Base-by-base conservation (phyloP, 2,329 filamentous ascomycete genomes). In the Fusarium equiseti region DNA sequence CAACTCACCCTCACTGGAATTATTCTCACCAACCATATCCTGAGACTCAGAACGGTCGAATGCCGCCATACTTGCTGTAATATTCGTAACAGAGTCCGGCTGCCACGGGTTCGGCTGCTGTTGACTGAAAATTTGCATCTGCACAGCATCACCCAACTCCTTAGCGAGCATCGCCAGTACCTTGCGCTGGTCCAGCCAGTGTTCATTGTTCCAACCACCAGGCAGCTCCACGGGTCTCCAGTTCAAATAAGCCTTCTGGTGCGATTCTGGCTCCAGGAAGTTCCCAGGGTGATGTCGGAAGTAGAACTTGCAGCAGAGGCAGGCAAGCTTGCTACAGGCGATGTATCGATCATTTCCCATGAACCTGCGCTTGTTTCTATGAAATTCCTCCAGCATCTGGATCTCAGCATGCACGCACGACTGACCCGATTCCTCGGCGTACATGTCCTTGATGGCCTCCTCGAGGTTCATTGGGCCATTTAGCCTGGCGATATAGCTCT, bases 311-410 rank as follows among this genome's bases (percentile, higher is more conserved):
- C 85, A 88, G 53, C 82, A 84, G 61, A 84, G 83, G 58, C 85
- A 88, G 5, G 86, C 82, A 0, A 81, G 80, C 72, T 88, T 88
- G 71, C 85, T 88, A 62, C 82, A 85, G 5, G 81, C 85, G 15
- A 88, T 81, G 66, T 81, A 87, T 5, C 75, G 74, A 60, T 87
- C 84, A 7, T 75, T 57, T 3, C 75, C 77, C 5, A 78, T 76
- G 66, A 84, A 87, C 0, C 18, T 26, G 3, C 81, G 70, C 0
- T 68, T 38, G 0, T 70, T 70, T 8, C 66, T 53, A 64, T 81
- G 75, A 65, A 87, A 87, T 53, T 83, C 76, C 42, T 88, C 83
- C 1, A 87, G 73, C 5, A 86, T 74, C 56, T 73, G 68, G 2
- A 69, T 56, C 38, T 72, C 65, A 1, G 66, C 54, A n/a, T 71